Evolutionary conservation across 495 filamentous ascomycete genomes (phyloP).

Genomic region (Pseudomonodictys pantanalensis): DNA sequence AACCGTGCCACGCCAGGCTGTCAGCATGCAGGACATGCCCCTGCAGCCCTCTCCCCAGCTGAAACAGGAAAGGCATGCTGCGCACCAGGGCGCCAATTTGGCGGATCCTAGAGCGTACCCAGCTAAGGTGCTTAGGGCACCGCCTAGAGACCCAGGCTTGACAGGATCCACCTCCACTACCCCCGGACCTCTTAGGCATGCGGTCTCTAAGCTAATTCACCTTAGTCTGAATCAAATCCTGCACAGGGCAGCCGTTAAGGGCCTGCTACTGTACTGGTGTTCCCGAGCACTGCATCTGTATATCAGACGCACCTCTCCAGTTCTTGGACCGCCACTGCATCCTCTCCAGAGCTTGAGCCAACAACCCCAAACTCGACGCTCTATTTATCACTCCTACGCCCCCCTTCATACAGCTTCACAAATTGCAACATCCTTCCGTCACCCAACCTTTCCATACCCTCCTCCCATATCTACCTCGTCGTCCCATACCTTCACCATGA

Average conservation of each 20-base stretch:
- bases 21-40: constrained; percentile 28
- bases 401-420: background rate
- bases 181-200: too few species aligned
- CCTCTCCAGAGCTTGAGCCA: constrained; percentile 14
- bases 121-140: constrained; percentile 4
- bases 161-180: constrained; percentile 9
- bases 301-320: constrained; percentile 27
- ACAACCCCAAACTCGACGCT: background rate
- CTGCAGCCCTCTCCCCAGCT: constrained; percentile 21
- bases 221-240: constrained; percentile 18
- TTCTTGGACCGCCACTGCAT: constrained; percentile 13
- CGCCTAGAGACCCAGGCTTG: background rate
- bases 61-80: constrained; percentile 30
- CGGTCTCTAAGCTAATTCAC: constrained; percentile 18
- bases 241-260: constrained; percentile 27
- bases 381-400: constrained; percentile 8
- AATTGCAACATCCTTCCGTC: background rate
- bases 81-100: constrained; percentile 10
- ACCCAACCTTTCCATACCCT: background rate
- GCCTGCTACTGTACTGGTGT: constrained; percentile 1
- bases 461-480: constrained; percentile 1
- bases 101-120: constrained; percentile 16
- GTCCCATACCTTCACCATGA: constrained; percentile 8
- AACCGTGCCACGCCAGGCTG: constrained; percentile 25
- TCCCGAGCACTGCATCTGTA: constrained; percentile 7